Conservation (phyloP, 2,329 filamentous ascomycete genomes). For the Arthrobotrys conoides region DNA sequence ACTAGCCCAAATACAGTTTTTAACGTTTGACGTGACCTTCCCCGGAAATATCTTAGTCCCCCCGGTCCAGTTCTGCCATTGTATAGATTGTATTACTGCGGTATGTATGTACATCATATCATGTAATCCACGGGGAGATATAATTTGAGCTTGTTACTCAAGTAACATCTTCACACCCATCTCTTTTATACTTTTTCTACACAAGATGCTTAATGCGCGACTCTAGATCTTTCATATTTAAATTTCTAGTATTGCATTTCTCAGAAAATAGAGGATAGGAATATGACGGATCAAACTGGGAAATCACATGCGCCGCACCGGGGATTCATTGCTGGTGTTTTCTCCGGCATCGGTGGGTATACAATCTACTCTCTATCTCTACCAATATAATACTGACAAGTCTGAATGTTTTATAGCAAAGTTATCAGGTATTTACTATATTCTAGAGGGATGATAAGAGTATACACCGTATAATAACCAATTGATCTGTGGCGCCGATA, state of each 20-base stretch:
- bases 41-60: constrained; percentile 4
- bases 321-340: constrained; percentile 97
- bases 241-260: background rate
- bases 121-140: background rate
- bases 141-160: constrained; percentile 4
- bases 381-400: background rate
- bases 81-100: too few species aligned
- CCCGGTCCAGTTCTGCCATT: too few species aligned
- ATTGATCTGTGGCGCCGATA: constrained; percentile 38
- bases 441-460: background rate
- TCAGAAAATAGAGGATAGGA: background rate
- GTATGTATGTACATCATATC: too few species aligned
- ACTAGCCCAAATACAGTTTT: constrained; percentile 9
- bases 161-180: too few species aligned
- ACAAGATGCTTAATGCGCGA: too few species aligned
- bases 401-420: constrained; percentile 34
- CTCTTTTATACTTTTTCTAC: too few species aligned
- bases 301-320: constrained; percentile 78
- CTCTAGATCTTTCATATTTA: background rate
- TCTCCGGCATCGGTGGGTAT: constrained; percentile 88
- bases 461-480: background rate
- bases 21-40: background rate
- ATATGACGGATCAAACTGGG: constrained; percentile 58
- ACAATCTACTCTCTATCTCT: constrained; percentile 66
- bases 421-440: constrained; percentile 39